Conservation (phyloP, 805 yeast species). For the Candida orba region DNA sequence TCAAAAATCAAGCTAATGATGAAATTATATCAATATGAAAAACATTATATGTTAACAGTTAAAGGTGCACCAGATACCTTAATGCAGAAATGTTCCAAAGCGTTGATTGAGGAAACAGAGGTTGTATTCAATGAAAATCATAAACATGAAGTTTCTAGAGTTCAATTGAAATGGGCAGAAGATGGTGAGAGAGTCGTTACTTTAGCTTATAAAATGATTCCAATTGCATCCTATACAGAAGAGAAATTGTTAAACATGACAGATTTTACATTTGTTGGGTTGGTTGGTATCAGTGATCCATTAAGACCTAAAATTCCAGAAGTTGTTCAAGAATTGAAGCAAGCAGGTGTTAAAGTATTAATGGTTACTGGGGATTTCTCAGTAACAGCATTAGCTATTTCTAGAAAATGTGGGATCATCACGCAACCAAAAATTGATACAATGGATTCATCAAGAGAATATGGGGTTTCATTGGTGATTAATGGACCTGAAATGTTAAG, state of each 20-base stretch:
- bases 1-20: slow-evolving; percentile 41
- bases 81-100: slow-evolving; percentile 24
- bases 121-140: background rate
- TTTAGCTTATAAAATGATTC: slow-evolving; percentile 27
- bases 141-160: slow-evolving; percentile 9
- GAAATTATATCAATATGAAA: slow-evolving; percentile 21
- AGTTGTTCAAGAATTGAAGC: slow-evolving; percentile 27
- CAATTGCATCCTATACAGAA: slow-evolving; percentile 5
- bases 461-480: slow-evolving; percentile 23
- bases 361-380: slow-evolving; percentile 51
- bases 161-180: slow-evolving; percentile 30
- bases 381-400: slow-evolving; percentile 44
- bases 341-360: slow-evolving; percentile 34
- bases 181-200: slow-evolving; percentile 35
- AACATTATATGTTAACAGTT: slow-evolving; percentile 18
- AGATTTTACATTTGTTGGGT: slow-evolving; percentile 28
- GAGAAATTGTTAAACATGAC: slow-evolving; percentile 8
- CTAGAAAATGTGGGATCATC: slow-evolving; percentile 35
- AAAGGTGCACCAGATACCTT: slow-evolving; percentile 44
- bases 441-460: slow-evolving; percentile 17
- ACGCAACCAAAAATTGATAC: slow-evolving; percentile 10
- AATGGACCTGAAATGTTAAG: slow-evolving; percentile 28
- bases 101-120: slow-evolving; percentile 1
- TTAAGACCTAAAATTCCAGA: slow-evolving; percentile 31
- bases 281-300: slow-evolving; percentile 38